Percentiles rank a stretch among this genome's conserved stretches.
phyloP scores from a whole-genome alignment of 768 basidiomycete species.

The Termitomyces sp. region DNA sequence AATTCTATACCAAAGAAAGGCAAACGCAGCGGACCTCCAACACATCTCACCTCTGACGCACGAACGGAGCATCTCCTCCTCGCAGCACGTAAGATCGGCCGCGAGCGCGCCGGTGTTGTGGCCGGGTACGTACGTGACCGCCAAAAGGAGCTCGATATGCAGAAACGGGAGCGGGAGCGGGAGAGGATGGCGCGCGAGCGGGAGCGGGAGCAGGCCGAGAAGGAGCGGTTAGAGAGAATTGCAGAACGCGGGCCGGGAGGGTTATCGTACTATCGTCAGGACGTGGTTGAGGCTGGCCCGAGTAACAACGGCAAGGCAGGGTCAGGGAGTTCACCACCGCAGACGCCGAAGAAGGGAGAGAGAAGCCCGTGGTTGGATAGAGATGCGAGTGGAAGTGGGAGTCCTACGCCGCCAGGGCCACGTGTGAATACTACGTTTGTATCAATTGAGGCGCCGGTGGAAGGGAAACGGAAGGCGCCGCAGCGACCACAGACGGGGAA shows the following conservation, averaged over 20 bases:
- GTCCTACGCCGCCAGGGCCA: conserved; percentile 4
- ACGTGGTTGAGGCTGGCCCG: conserved; percentile 7
- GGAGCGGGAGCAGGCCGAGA: conserved; percentile 25
- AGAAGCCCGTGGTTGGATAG: conserved; percentile 3
- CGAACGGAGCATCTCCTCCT: conserved; percentile 65
- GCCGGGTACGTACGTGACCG: conserved; percentile 42
- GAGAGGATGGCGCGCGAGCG: conserved; percentile 21
- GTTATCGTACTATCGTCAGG: conserved; percentile 16
- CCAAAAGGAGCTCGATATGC: conserved; percentile 30
- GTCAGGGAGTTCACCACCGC: conserved; percentile 5
- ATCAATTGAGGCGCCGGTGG: conserved; percentile 12
- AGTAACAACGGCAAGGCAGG: background rate
- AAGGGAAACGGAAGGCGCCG: conserved; percentile 1
- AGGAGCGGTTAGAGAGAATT: conserved; percentile 21
- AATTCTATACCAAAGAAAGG: conserved; percentile 2
- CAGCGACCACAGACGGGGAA: background rate
- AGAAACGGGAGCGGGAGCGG: conserved; percentile 24
- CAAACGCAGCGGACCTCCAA: conserved; percentile 20
- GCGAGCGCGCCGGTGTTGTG: conserved; percentile 50
- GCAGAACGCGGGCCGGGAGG: conserved; percentile 14
- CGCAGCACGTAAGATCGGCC: conserved; percentile 66
- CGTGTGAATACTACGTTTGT: background rate
- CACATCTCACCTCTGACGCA: conserved; percentile 51
- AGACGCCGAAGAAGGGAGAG: conserved; percentile 14
- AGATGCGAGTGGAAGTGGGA: conserved; percentile 7